phyloP scores from a whole-genome alignment of 306 rosid genomes.

The Fragaria nilgerrensis region DNA sequence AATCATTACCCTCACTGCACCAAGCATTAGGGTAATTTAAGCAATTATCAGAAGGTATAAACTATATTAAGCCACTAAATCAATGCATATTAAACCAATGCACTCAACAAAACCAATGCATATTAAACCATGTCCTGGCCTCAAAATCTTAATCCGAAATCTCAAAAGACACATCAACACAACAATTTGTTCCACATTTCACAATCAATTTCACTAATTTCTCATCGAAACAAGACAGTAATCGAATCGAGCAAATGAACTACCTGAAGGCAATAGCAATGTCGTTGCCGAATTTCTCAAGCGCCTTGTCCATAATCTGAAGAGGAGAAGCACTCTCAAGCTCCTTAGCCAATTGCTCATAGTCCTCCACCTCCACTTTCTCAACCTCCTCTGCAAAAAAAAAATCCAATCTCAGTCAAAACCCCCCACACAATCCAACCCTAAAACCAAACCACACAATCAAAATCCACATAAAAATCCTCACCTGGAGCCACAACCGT shows the following conservation, averaged over 20 bases:
- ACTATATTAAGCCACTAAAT: not conserved
- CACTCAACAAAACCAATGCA: too few relatives aligned
- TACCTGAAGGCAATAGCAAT: conserved; percentile 93
- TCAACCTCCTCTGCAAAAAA: conserved; percentile 57
- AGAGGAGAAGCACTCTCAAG: conserved; percentile 80
- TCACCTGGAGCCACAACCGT: conserved; percentile 50
- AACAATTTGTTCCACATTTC: not conserved
- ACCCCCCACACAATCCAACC: not conserved
- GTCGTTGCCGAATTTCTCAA: conserved; percentile 66
- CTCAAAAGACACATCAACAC: not conserved
- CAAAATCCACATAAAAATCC: not conserved
- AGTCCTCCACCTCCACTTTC: conserved; percentile 46
- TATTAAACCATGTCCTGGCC: not conserved
- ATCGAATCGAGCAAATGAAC: not conserved
- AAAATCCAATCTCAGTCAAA: not conserved
- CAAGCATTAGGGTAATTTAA: not conserved
- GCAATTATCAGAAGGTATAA: not conserved
- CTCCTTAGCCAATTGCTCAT: conserved; percentile 40
- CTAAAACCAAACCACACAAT: not conserved
- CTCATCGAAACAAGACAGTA: not conserved
- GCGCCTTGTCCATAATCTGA: conserved; percentile 71
- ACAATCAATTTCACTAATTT: not conserved
- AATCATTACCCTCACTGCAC: not conserved
- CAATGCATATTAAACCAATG: too few relatives aligned
- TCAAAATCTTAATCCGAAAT: not conserved